Base-by-base conservation (phyloP, 768 basidiomycete genomes). In the Xerocomus spinulosus region DNA sequence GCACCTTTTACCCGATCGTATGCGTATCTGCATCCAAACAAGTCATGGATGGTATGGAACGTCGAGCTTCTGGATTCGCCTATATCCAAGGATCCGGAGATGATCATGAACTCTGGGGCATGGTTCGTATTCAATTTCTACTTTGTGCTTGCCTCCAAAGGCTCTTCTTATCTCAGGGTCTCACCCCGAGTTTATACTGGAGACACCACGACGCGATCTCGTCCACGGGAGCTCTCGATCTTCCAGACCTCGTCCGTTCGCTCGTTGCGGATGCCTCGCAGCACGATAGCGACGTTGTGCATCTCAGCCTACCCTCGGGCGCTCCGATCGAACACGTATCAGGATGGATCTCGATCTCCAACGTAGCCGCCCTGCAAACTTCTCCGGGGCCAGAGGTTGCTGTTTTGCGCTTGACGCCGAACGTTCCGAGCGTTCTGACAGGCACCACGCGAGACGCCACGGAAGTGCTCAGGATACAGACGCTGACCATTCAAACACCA, bases 61-160 rank as follows among this genome's bases (percentile, higher is more conserved):
- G 86, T 18, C 77, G 85, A 1, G 53, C 71, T 9, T 67, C 72
- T n/a, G 89, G 88, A 0, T 96, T 84, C 61, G 73, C 82, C 18
- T 97, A 97, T 62, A 79, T 97, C 8, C 93, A 95, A 64, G 95
- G 95, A 1, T 90, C 88, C 0, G 95, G 93, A 0, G 95, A 97
- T 58, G 95, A 98, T 58, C 91, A 94, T 59, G 93, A 96, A 65
- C 72, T 87, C 5, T 94, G 92, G 92, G 78, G 83, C 24, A 79
- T 80, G 80, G 88, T 87, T 46, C 25, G 72, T 62, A 14, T 25
- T 18, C 25, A 12, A 38, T 30, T 37, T 44, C 41, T 2, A 24
- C 30, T 36, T 25, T 12, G 25, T 17, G 33, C 23, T 15, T 34
- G 24, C 36, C 42, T 5, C 24, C 39, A n/a, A 40, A 26, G 4